These are phyloP conservation scores for Puya raimondii DNA, from an alignment of 176 grass and related monocot species.

Conservation along the genomic window DNA sequence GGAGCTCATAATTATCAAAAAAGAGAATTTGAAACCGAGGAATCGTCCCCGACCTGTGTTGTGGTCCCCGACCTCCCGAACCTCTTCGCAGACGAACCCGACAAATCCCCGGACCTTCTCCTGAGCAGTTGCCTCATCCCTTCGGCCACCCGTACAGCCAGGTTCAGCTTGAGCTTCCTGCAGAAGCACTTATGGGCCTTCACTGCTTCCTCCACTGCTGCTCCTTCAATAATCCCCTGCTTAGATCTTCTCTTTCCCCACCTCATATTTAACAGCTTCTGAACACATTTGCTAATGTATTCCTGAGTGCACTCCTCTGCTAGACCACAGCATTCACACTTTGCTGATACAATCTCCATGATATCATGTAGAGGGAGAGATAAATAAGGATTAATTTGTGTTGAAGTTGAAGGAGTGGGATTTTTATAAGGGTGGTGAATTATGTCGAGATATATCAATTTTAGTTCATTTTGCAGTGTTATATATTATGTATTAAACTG, in stretches of 20 bases:
- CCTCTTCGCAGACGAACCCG: neutral
- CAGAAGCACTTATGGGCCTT: slow-evolving; percentile 67
- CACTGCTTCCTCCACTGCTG: slow-evolving; percentile 52
- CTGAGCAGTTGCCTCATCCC: slow-evolving; percentile 83
- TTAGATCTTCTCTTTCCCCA: slow-evolving; percentile 21
- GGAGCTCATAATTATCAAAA: too few species aligned
- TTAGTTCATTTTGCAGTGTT: too few species aligned
- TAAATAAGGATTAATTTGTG: too few species aligned
- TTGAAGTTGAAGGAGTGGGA: too few species aligned
- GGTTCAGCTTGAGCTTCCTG: slow-evolving; percentile 41
- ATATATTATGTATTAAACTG: too few species aligned
- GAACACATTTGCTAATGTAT: slow-evolving; percentile 46
- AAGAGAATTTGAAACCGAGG: too few species aligned
- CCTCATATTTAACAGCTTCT: slow-evolving; percentile 71
- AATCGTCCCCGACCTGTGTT: too few species aligned
- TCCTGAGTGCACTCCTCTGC: slow-evolving; percentile 76
- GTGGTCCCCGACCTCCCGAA: too few species aligned
- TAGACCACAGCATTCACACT: slow-evolving; percentile 75
- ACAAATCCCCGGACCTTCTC: slow-evolving; percentile 28
- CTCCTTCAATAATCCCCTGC: too few species aligned
- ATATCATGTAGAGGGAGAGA: too few species aligned
- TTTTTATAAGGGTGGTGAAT: too few species aligned
- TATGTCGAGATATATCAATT: too few species aligned
- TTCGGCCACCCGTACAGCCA: slow-evolving; percentile 51
- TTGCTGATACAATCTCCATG: slow-evolving; percentile 38